Conservation (phyloP, 192 early-diverging fungal genomes). For the Martensiomyces pterosporus region DNA sequence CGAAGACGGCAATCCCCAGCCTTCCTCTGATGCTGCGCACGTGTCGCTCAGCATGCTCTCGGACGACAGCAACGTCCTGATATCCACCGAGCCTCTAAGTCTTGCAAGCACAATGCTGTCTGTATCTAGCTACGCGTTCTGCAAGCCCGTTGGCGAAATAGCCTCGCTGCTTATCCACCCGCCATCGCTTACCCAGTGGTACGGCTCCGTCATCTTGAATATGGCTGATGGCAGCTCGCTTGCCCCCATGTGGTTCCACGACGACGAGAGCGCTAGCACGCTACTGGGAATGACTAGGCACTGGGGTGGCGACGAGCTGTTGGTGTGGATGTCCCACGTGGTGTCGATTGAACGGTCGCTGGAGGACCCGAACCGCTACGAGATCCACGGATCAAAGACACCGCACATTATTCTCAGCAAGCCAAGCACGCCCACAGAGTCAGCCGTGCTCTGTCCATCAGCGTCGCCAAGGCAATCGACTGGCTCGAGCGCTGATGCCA, state of each 20-base stretch:
- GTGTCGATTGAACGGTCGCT: constrained; percentile 46
- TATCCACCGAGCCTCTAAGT: constrained; percentile 41
- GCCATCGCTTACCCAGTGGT: constrained; percentile 63
- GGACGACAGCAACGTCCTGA: constrained; percentile 28
- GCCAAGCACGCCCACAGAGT: constrained; percentile 25
- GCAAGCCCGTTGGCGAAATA: constrained; percentile 54
- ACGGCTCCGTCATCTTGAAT: constrained; percentile 66
- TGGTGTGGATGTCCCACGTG: constrained; percentile 53
- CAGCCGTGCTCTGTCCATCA: constrained; percentile 26
- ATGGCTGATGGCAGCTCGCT: constrained; percentile 58
- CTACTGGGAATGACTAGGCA: constrained; percentile 41
- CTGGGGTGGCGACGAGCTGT: constrained; percentile 70
- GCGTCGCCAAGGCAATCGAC: constrained; percentile 4
- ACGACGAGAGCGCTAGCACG: constrained; percentile 61
- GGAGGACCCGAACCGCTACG: constrained; percentile 38
- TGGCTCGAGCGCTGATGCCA: neutral
- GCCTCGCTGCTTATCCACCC: constrained; percentile 62
- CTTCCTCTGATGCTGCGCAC: constrained; percentile 5
- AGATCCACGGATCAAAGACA: constrained; percentile 33
- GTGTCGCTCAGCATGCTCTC: constrained; percentile 31
- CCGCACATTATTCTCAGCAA: constrained; percentile 36
- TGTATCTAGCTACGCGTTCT: constrained; percentile 57
- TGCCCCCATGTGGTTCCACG: constrained; percentile 71
- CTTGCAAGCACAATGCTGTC: constrained; percentile 35
- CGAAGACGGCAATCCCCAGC: neutral